Evolutionary conservation across 192 early-diverging fungal species (phyloP).

Genomic region (Backusella tuberculispora): DNA sequence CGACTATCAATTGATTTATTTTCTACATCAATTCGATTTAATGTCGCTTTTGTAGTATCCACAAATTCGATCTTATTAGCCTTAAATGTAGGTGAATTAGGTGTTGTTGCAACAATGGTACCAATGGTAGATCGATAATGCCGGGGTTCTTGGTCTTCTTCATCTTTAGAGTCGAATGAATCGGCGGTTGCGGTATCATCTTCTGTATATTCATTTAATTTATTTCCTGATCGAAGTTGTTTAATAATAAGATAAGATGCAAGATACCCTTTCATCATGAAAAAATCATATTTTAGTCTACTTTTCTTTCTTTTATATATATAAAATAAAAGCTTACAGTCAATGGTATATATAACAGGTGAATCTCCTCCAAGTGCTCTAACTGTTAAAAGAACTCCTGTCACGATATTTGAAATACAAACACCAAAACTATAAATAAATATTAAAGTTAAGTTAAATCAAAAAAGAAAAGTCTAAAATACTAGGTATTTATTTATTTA

Average conservation of each 20-base stretch:
- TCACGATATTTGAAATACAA: constrained; percentile 36
- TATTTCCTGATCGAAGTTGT: constrained; percentile 9
- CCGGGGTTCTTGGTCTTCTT: not conserved
- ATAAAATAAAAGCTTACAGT: constrained; percentile 34
- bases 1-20: too few relatives aligned
- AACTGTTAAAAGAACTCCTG: constrained; percentile 25
- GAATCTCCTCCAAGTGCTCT: constrained; percentile 35
- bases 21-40: not conserved
- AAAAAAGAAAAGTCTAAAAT: too few relatives aligned
- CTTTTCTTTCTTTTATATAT: not conserved
- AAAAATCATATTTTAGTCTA: not conserved
- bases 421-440: constrained; percentile 33
- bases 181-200: not conserved
- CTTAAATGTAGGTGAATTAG: not conserved
- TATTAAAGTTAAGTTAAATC: not conserved
- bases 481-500: too few relatives aligned
- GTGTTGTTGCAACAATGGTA: constrained; percentile 3
- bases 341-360: constrained; percentile 41
- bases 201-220: not conserved
- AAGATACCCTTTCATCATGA: constrained; percentile 22
- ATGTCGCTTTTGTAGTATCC: not conserved
- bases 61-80: not conserved
- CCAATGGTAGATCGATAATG: not conserved
- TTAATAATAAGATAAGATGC: constrained; percentile 38
- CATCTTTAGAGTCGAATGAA: not conserved